Base-by-base conservation (phyloP, 768 basidiomycete genomes). In the Ramaria rubella region DNA sequence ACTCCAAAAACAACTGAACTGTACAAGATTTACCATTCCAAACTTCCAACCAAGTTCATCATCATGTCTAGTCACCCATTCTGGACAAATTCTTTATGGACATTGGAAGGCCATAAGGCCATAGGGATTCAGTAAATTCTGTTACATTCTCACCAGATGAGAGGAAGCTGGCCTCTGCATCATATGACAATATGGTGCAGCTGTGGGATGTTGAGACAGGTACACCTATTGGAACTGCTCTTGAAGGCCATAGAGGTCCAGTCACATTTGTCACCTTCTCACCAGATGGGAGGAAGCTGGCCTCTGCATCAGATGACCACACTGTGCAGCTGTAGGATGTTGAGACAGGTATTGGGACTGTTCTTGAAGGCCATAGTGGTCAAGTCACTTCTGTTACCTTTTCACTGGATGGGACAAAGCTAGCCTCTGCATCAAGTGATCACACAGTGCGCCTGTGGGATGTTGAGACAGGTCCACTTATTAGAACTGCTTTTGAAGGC, bases 401-500 rank as follows among this genome's bases (percentile, higher is more conserved):
- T 42, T 59, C 53, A 9, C 33, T 42, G 11, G 58, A 59, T 45
- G 58, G 58, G 3, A 21, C 1, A n/a, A 19, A 44, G 12, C 21
- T 59, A 21, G 53, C 36, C 1, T 57, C 58, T 4, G 55, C 56
- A 24, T 59, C 58, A 7, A 5, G 27, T 43, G 57, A 58, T 55
- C 31, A 15, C 7, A 56, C 58, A n/a, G 33, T 55, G 6, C 44
- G 55, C 5, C 6, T 59, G 26, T 59, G 58, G 58, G 55, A 59
- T 57, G 46, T 34, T 1, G n/a, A n/a, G 9, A 48, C 58, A n/a
- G 58, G 58, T 9, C 24, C 19, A 14, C n/a, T 14, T 2, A 36
- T 8, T 27, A 30, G 1, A 44, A n/a, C 9, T 21, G 27, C 40
- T 15, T 27, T 23, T n/a, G 21, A 17, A 15, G 29, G 58, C 1